These are phyloP conservation scores for Crotalaria pallida DNA, from an alignment of 306 rosid species.

Conservation along the genomic window DNA sequence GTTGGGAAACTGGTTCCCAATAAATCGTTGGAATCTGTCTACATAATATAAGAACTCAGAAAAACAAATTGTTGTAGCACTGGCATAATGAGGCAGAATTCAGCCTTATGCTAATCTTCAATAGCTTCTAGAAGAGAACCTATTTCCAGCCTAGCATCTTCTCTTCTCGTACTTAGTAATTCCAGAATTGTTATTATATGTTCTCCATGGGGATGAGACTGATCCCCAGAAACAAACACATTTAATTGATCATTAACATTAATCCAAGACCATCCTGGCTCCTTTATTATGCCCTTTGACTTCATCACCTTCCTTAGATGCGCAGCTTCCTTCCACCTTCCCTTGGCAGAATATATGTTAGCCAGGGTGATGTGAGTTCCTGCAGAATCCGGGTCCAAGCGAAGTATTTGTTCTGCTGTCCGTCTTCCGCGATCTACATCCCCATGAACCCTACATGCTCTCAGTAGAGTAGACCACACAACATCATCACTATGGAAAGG, in stretches of 20 bases:
- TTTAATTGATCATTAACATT: conserved; percentile 46
- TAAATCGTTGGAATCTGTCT: not conserved
- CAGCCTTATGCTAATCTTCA: conserved; percentile 30
- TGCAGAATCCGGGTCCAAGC: conserved; percentile 56
- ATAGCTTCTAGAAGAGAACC: conserved; percentile 23
- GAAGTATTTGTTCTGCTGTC: conserved; percentile 59
- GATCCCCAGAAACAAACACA: conserved; percentile 60
- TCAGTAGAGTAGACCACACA: conserved; percentile 79
- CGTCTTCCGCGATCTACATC: conserved; percentile 58
- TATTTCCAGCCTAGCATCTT: conserved; percentile 27
- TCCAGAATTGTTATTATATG: conserved; percentile 47
- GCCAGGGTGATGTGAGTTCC: conserved; percentile 70
- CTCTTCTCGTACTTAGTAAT: conserved; percentile 37
- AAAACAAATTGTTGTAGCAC: not conserved
- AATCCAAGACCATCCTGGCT: conserved; percentile 85
- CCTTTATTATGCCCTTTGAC: conserved; percentile 71
- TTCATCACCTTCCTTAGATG: conserved; percentile 60
- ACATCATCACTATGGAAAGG: conserved; percentile 59
- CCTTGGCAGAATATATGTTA: conserved; percentile 61
- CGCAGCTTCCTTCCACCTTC: conserved; percentile 71
- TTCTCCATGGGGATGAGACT: conserved; percentile 51
- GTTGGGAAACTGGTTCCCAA: not conserved
- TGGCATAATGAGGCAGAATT: not conserved
- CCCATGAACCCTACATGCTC: conserved; percentile 63
- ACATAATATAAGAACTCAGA: not conserved